Evolutionary conservation across 2,329 filamentous ascomycete genomes (phyloP).

Genomic region (Epichloe uncinata): DNA sequence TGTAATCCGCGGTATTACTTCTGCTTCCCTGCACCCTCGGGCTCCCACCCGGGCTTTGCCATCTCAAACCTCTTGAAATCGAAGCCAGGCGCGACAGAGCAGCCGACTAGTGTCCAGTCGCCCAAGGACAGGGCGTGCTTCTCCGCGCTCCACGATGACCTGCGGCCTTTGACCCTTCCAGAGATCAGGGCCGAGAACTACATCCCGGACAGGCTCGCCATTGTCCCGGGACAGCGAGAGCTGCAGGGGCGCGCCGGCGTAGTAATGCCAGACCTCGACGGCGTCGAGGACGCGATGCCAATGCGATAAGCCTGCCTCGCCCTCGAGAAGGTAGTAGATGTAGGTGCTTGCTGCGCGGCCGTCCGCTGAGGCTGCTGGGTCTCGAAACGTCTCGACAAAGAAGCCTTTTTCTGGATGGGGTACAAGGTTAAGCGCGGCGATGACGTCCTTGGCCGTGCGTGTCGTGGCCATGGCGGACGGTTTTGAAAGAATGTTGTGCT

Average conservation of each 20-base stretch:
- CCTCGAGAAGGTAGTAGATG: conserved; percentile 40
- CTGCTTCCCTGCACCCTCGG: conserved; percentile 6
- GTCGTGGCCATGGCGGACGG: background rate
- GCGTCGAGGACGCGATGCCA: conserved; percentile 37
- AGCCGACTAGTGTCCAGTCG: conserved; percentile 35
- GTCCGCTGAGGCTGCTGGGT: conserved; percentile 14
- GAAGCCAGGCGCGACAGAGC: conserved; percentile 17
- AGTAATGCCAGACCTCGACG: conserved; percentile 39
- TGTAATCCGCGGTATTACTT: background rate
- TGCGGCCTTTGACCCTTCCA: conserved; percentile 30
- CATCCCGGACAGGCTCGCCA: conserved; percentile 21
- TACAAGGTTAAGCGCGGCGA: conserved; percentile 26
- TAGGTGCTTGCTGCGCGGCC: conserved; percentile 32
- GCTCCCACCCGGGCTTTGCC: conserved; percentile 19
- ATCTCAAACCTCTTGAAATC: conserved; percentile 17
- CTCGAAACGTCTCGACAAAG: conserved; percentile 33
- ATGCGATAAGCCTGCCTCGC: conserved; percentile 25
- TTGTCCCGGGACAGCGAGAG: conserved; percentile 31
- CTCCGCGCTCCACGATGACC: conserved; percentile 23
- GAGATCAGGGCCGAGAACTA: conserved; percentile 29
- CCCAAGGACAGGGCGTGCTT: conserved; percentile 31
- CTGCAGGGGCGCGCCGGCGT: conserved; percentile 35
- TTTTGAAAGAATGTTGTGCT: background rate
- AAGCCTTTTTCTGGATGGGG: conserved; percentile 36
- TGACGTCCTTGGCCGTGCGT: conserved; percentile 27